Percentiles rank a stretch among this genome's conserved stretches.
These are phyloP conservation scores for Penicillium griseofulvum DNA, from an alignment of 2,329 filamentous ascomycete species.

Conservation along the genomic window DNA sequence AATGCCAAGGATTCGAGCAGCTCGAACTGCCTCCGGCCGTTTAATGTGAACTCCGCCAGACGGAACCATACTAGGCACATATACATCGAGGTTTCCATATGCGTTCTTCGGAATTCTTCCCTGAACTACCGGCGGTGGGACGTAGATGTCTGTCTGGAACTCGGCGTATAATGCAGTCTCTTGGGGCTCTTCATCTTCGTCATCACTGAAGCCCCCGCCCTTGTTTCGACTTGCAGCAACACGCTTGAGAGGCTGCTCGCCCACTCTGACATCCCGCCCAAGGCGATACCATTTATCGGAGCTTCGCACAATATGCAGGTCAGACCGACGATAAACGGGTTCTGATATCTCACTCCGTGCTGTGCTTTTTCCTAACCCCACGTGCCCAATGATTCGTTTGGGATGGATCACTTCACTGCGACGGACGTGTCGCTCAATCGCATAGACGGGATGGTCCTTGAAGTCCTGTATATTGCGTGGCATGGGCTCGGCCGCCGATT, in stretches of 20 bases:
- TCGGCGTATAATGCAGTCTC: constrained; percentile 61
- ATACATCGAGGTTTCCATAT: constrained; percentile 63
- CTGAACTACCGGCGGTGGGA: constrained; percentile 70
- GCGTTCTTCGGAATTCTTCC: constrained; percentile 66
- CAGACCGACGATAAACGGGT: constrained; percentile 74
- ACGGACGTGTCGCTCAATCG: constrained; percentile 78
- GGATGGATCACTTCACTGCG: constrained; percentile 79
- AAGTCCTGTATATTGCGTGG: constrained; percentile 83
- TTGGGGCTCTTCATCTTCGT: constrained; percentile 46
- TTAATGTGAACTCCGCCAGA: constrained; percentile 58
- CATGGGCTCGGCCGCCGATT: constrained; percentile 75
- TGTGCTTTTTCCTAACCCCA: constrained; percentile 53
- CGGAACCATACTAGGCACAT: constrained; percentile 63
- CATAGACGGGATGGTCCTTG: constrained; percentile 79
- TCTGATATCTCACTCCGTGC: constrained; percentile 59
- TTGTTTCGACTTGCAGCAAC: constrained; percentile 51
- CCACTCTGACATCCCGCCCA: constrained; percentile 72
- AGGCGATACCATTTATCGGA: constrained; percentile 88
- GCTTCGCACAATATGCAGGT: constrained; percentile 75
- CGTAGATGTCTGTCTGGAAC: constrained; percentile 67
- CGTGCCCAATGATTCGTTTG: constrained; percentile 70
- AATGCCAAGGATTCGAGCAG: constrained; percentile 71
- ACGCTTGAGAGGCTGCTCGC: constrained; percentile 80
- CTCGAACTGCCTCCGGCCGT: constrained; percentile 61
- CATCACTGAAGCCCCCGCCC: constrained; percentile 32